phyloP scores from a whole-genome alignment of 78 protist species.

The Dictyostelium discoideum region dicty_2.7 NC_007090.3:2660001-2660500 shows the following conservation, averaged over 20 bases:
- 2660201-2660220: neutral
- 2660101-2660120: neutral
- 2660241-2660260: neutral
- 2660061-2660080: neutral
- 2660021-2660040: neutral
- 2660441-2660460: neutral
- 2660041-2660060: neutral
- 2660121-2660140: neutral
- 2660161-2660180: neutral
- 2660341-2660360: neutral
- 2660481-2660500: neutral
- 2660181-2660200: neutral
- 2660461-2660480: neutral
- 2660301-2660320: neutral
- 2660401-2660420: neutral
- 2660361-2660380: neutral
- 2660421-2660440: slow-evolving; percentile 3
- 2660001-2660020: neutral
- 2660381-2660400: neutral
- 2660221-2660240: neutral
- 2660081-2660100: neutral
- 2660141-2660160: slow-evolving; percentile 12
- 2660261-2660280: neutral
- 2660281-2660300: neutral
- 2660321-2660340: neutral